phyloP scores from a whole-genome alignment of 2,329 filamentous ascomycete genomes.

The Stagonosporopsis tanaceti region DNA sequence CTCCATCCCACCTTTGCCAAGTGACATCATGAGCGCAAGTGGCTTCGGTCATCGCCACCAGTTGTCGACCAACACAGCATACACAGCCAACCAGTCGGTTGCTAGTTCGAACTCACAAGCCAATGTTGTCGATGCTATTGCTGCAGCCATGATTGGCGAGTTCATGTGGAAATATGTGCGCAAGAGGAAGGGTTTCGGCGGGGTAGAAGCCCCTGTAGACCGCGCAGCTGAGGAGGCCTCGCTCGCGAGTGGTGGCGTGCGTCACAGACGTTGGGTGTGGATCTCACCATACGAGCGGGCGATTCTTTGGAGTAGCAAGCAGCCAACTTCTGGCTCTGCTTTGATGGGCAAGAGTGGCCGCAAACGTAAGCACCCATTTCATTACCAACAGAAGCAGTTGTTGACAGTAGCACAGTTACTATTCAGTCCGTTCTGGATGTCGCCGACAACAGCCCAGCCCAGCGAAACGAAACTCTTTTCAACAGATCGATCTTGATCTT shows the following conservation, averaged over 20 bases:
- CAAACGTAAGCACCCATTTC: constrained; percentile 72
- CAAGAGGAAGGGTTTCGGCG: constrained; percentile 88
- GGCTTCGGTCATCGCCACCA: constrained; percentile 61
- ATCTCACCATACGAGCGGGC: constrained; percentile 94
- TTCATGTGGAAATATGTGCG: constrained; percentile 95
- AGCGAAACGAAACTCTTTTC: constrained; percentile 77
- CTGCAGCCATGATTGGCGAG: constrained; percentile 97
- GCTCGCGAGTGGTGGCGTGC: constrained; percentile 73
- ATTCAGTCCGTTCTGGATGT: constrained; percentile 98
- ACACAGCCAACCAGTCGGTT: constrained; percentile 64
- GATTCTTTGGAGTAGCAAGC: constrained; percentile 98
- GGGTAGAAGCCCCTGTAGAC: constrained; percentile 64
- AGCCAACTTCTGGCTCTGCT: constrained; percentile 85
- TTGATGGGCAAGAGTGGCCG: constrained; percentile 93
- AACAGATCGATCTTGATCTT: constrained; percentile 94
- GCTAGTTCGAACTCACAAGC: constrained; percentile 71
- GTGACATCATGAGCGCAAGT: constrained; percentile 68
- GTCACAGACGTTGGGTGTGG: constrained; percentile 99
- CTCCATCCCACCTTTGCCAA: constrained; percentile 74
- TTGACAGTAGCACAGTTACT: constrained; percentile 65
- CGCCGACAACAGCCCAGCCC: constrained; percentile 87
- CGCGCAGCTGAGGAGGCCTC: constrained; percentile 62
- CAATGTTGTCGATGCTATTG: constrained; percentile 93
- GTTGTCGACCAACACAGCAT: constrained; percentile 67
- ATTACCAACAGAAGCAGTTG: not conserved